Conservation (phyloP, 2,329 filamentous ascomycete genomes). For the Paraconiothyrium sp. region DNA sequence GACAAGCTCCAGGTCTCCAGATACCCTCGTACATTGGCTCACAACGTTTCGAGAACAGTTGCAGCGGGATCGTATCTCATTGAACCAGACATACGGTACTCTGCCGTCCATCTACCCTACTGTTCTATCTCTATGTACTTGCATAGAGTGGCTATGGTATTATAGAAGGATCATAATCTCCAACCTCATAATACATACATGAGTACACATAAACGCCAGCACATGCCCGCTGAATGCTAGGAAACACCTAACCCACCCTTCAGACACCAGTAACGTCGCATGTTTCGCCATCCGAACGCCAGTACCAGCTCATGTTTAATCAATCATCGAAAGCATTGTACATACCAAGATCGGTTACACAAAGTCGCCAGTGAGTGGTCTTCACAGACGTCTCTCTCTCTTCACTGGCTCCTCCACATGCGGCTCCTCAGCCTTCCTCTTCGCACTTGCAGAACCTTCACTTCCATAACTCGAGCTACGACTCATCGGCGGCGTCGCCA, state of each 20-base stretch:
- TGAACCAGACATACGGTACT: too few species aligned
- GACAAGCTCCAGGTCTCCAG: neutral
- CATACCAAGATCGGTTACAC: too few species aligned
- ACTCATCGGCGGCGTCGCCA: constrained; percentile 43
- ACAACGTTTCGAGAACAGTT: neutral
- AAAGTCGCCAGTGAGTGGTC: neutral
- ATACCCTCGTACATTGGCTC: neutral
- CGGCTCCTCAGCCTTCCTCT: constrained; percentile 36
- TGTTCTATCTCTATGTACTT: neutral
- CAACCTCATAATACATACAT: neutral
- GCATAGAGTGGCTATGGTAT: neutral
- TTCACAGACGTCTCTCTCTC: constrained; percentile 14
- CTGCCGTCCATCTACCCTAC: neutral
- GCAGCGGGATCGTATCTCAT: too few species aligned
- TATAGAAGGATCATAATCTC: neutral
- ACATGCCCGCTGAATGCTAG: constrained; percentile 1
- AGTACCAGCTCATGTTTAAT: too few species aligned
- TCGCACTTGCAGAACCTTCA: constrained; percentile 26
- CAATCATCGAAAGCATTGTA: too few species aligned
- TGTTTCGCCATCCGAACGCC: too few species aligned
- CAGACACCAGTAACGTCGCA: neutral
- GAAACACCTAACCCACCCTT: neutral
- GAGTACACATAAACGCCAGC: neutral
- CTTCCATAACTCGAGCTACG: constrained; percentile 37
- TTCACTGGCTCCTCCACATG: constrained; percentile 25